Evolutionary conservation across 2,329 filamentous ascomycete species (phyloP).

Genomic region (Nigrograna mackinnonii): DNA sequence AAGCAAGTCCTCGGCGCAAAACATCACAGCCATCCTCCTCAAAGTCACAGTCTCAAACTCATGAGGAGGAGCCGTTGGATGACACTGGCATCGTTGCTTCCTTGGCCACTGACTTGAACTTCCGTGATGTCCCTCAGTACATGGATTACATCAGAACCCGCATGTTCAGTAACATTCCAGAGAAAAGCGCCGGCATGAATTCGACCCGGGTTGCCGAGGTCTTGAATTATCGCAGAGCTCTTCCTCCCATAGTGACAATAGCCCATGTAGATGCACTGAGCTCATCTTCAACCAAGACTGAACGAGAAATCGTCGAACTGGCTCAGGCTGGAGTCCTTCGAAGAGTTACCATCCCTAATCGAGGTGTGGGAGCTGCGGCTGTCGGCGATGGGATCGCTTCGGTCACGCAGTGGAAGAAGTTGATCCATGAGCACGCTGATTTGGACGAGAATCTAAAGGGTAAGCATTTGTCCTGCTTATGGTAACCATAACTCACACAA

Average conservation of each 20-base stretch:
- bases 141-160: slow-evolving; percentile 63
- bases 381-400: slow-evolving; percentile 69
- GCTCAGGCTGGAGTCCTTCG: slow-evolving; percentile 60
- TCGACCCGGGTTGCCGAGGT: slow-evolving; percentile 66
- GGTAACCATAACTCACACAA: background rate
- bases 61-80: slow-evolving; percentile 54
- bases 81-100: slow-evolving; percentile 62
- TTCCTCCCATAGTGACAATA: slow-evolving; percentile 68
- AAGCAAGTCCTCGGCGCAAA: slow-evolving; percentile 39
- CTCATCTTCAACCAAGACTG: slow-evolving; percentile 64
- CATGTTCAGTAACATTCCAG: slow-evolving; percentile 69
- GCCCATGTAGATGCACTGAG: slow-evolving; percentile 69
- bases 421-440: slow-evolving; percentile 15
- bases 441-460: slow-evolving; percentile 49
- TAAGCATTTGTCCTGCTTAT: slow-evolving; percentile 2
- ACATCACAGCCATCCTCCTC: slow-evolving; percentile 23
- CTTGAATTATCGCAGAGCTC: slow-evolving; percentile 60
- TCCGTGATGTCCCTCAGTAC: slow-evolving; percentile 66
- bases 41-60: slow-evolving; percentile 28
- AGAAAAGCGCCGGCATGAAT: slow-evolving; percentile 62
- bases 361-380: slow-evolving; percentile 59
- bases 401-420: slow-evolving; percentile 55
- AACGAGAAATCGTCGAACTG: slow-evolving; percentile 69
- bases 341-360: slow-evolving; percentile 65
- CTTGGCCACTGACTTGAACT: slow-evolving; percentile 58